Conservation (phyloP, 2,329 filamentous ascomycete genomes). For the Chrysosporium queenslandicum region DNA sequence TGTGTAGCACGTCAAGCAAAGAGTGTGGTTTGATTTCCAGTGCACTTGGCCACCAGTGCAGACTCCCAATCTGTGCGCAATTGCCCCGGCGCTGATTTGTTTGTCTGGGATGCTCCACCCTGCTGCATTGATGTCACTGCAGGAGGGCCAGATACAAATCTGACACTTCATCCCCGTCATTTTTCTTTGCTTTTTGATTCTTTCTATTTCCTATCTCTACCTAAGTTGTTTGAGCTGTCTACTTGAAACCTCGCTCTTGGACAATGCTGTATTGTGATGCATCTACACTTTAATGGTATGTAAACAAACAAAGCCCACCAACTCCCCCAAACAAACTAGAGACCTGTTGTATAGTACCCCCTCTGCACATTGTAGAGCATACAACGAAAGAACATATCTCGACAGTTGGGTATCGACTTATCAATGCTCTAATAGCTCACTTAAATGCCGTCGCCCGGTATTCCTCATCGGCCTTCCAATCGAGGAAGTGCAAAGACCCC, state of each 20-base stretch:
- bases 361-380: neutral
- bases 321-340: neutral
- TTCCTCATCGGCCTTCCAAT: conserved; percentile 32
- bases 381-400: neutral
- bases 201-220: neutral
- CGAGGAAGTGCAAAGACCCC: conserved; percentile 46
- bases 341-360: neutral
- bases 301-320: conserved; percentile 3
- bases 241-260: neutral
- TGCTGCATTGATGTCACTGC: neutral
- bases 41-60: too few relatives aligned
- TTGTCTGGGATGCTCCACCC: conserved; percentile 1
- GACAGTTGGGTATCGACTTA: neutral
- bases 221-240: neutral
- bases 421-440: neutral
- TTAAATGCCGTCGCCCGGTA: conserved; percentile 34
- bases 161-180: neutral
- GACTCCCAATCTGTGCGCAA: too few relatives aligned
- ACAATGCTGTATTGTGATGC: conserved; percentile 4
- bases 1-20: too few relatives aligned
- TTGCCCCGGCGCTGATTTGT: neutral
- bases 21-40: neutral
- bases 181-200: neutral
- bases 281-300: conserved; percentile 8
- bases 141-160: conserved; percentile 5